Percentiles rank a stretch among this genome's conserved stretches.
Conservation (phyloP, 1,284 basidiomycete genomes). For the Hortiboletus rubellus region DNA sequence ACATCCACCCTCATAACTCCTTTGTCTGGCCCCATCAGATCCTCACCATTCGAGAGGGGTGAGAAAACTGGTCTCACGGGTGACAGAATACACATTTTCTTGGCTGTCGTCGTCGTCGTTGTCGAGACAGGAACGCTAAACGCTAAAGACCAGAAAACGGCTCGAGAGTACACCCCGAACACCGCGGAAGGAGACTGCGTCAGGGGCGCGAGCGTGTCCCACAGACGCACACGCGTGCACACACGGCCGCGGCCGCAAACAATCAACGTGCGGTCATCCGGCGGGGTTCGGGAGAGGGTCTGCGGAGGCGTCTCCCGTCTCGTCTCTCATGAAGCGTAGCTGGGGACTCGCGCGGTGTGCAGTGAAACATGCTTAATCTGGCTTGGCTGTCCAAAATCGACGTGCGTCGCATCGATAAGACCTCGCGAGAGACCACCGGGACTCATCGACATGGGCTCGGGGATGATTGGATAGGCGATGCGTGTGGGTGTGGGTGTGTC, state of each 20-base stretch:
- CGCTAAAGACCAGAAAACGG: background rate
- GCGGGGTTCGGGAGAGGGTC: background rate
- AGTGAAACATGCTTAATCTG: background rate
- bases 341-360: background rate
- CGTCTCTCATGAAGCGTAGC: background rate
- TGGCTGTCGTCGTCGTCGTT: background rate
- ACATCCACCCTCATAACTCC: background rate
- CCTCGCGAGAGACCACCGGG: background rate
- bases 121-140: constrained; percentile 3
- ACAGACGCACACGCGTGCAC: background rate
- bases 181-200: background rate
- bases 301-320: background rate
- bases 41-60: background rate
- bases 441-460: background rate
- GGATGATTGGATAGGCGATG: background rate
- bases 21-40: background rate
- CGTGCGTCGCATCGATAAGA: background rate
- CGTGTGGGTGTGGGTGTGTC: too few relatives aligned
- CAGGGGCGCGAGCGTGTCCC: background rate
- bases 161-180: constrained; percentile 1
- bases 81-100: background rate
- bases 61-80: constrained; percentile 1
- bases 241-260: background rate
- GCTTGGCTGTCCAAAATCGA: background rate
- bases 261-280: background rate